Base-by-base conservation (phyloP, 106 monocot genomes). In the Acanthochlamys bracteata region DNA sequence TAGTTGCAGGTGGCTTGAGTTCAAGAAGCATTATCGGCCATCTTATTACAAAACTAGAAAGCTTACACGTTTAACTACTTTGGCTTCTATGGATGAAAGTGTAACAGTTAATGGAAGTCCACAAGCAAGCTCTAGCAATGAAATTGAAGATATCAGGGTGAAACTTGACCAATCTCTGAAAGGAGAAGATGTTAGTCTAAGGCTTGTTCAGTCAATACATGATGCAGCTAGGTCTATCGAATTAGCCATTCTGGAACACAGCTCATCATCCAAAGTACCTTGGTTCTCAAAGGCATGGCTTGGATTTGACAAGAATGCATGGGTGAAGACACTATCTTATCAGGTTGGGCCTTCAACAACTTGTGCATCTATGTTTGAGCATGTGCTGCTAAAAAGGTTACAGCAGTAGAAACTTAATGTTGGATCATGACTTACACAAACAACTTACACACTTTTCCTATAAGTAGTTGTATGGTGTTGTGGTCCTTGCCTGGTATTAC, bases 251-350 rank as follows among this genome's bases (percentile, higher is more conserved):
- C 67, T 54, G 58, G 88, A 98, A 52, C 85, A 88, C 27, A 73
- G 74, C 21, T 88, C 76, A 39, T 82, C 77, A 33, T 73, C 72
- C 17, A 88, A 79, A 75, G 25, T 59, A 53, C 74, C 78, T 68
- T 98, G 96, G 96, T 88, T 98, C 67, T 73, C 88, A 17, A 85
- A 75, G 74, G 55, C 83, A 71, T 98, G 96, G 96, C 85, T 92
- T 60, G 88, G 91, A 41, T 66, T 83, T 21, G 91, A 92, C 64
- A 78, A 77, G 66, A 88, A 82, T 76, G 91, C 78, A 41, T 98
- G 91, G 91, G 46, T 88, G 55, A 92, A 88, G 76, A 77, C 78
- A 12, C 63, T 98, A 23, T 91, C 96, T 51, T 98, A 98, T 77
- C 96, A 98, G 91, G 96, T 98, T 55, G 4, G 63, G 27, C 16